Percentiles rank a stretch among this genome's conserved stretches.
Evolutionary conservation across 2,329 filamentous ascomycete species (phyloP).

Genomic region (Ascochyta koolunga): DNA sequence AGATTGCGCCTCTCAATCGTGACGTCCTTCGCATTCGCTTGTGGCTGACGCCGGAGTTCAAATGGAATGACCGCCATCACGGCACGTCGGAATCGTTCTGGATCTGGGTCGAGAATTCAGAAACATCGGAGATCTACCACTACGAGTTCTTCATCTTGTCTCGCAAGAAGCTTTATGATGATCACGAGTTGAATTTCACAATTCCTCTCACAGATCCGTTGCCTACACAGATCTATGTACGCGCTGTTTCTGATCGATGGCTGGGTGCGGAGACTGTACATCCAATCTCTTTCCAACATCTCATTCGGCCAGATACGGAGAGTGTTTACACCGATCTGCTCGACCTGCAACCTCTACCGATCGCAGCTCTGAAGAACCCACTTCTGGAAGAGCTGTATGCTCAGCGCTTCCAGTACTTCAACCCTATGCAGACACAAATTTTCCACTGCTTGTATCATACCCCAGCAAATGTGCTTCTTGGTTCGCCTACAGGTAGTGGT

Average conservation of each 20-base stretch:
- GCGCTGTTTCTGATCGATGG: conserved; percentile 94
- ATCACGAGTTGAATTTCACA: conserved; percentile 98
- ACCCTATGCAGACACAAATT: conserved; percentile 98
- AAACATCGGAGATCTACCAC: conserved; percentile 96
- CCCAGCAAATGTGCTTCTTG: conserved; percentile 86
- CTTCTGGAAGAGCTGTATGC: conserved; percentile 86
- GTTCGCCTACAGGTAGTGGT: conserved; percentile 94
- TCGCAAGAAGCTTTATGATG: conserved; percentile 86
- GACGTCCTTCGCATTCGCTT: conserved; percentile 93
- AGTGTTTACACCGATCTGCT: conserved; percentile 95
- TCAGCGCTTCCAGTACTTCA: conserved; percentile 92
- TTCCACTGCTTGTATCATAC: conserved; percentile 98
- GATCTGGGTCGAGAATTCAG: conserved; percentile 98
- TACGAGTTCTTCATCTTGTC: conserved; percentile 96
- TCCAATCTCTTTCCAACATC: conserved; percentile 94
- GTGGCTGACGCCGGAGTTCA: conserved; percentile 84
- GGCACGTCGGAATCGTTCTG: conserved; percentile 96
- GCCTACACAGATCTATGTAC: conserved; percentile 93
- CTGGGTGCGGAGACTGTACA: conserved; percentile 94
- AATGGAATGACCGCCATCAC: conserved; percentile 92
- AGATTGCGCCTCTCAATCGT: conserved; percentile 93
- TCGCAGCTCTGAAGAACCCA: conserved; percentile 86
- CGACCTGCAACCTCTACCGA: conserved; percentile 86
- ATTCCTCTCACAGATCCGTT: conserved; percentile 93
- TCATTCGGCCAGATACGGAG: conserved; percentile 96